Base-by-base conservation (phyloP, 768 basidiomycete species). In the Paxillus rubicundulus region DNA sequence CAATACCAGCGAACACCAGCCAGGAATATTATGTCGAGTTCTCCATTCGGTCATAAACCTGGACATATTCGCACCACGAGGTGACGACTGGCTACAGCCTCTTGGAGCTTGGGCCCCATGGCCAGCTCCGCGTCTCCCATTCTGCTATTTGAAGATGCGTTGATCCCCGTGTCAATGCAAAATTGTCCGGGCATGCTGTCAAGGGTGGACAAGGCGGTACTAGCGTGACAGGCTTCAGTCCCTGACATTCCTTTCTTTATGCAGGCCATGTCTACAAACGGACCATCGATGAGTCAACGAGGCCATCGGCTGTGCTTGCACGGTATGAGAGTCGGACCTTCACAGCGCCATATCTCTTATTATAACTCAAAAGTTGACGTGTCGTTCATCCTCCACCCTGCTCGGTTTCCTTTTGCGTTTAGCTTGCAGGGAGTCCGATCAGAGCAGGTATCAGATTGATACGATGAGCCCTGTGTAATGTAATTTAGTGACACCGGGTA, bases 251-350 rank as follows among this genome's bases (percentile, higher is more conserved):
- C 52, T 58, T 50, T 46, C 55, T 53, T 58, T 47, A 54, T 63
- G 53, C 45, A 45, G 52, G 34, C 33, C 52, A 53, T 33, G 13
- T 33, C 33, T 56, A 47, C 53, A 43, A 48, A 46, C 30, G 54
- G 27, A 50, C 54, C 45, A 47, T 34, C 39, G 37, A 52, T 38
- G 30, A 30, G 53, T 38, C 48, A 58, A 59, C 20, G 55, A 59
- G 64, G 62, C 58, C 40, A 55, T 50, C 44, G 63, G 69, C 61
- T 69, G 60, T 69, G 66, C 56, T 46, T 47, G 33, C 43, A 56
- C 17, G 44, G 43, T 47, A 36, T 51, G 45, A 37, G 49, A 53
- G 63, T 55, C 60, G 61, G 59, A 55, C 57, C 45, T 56, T 55
- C 39, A 53, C n/a, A 50, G 47, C 43, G 40, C 24, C 38, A 44